Evolutionary conservation across 345 rosid species (phyloP), one percentile per base, ranked within the genome.

Genomic region (Citrus cavaleriei): DNA sequence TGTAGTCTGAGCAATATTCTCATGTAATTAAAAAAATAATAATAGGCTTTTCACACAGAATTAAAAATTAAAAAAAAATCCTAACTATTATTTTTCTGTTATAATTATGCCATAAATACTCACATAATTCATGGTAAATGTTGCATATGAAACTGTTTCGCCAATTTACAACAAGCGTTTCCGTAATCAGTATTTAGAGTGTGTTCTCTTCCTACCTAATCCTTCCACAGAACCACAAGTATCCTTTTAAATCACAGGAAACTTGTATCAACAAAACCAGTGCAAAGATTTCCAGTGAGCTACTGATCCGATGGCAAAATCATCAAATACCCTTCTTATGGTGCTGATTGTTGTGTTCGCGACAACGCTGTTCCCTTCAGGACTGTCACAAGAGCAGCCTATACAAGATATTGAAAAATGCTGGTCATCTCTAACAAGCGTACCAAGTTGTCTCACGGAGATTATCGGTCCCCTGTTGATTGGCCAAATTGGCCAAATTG

Each of bases 401-500:
- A 2, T n/a, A 9, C 40, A 7, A 3, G 74, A 69, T 3, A 18
- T 59, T n/a, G 40, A 59, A 46, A 37, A 69, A 10, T 77, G 80
- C 10, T 69, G 67, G 68, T 38, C 74, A 28, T 14, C 68, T 42
- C 32, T 77, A 27, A 28, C 59, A 8, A 22, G 34, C 80, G 61
- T 32, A 38, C 59, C 37, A 7, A 66, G 68, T 3, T 77, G 75
- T 42, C n/a, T 77, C 3, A 22, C 14, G 5, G 68, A 69, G 58
- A 18, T 77, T 14, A 37, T 8, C n/a, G 28, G 22, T 69, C 59
- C 74, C 2, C 22, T 77, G 13, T 46, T 30, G 5, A 12, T 1
- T 30, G 62, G 75, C 46, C 74, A 77, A 77, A 12, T 77, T 38
- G 68, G 68, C 3, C 18, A 16, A 68, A 21, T 77, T 38, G 68